Conservation (phyloP, 495 filamentous ascomycete species). For the Rostrohypoxylon terebratum region DNA sequence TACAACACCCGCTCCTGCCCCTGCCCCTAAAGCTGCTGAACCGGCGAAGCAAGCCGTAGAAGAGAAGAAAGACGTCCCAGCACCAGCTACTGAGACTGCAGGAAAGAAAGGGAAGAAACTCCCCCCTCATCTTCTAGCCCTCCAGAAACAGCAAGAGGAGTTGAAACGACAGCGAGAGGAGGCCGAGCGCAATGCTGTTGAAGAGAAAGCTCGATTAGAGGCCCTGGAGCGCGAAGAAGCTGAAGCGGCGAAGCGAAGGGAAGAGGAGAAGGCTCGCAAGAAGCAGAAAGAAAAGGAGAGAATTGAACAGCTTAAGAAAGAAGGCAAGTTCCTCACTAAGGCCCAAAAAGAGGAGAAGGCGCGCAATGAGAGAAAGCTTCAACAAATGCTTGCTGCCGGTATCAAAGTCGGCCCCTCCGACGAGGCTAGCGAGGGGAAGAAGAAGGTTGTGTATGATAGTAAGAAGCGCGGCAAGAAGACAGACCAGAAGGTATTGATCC, state of each 20-base stretch:
- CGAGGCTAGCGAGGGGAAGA: conserved; percentile 73
- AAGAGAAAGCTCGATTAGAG: conserved; percentile 77
- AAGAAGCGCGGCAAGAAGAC: conserved; percentile 79
- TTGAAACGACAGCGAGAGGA: conserved; percentile 81
- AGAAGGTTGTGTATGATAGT: conserved; percentile 76
- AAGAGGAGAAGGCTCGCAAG: conserved; percentile 80
- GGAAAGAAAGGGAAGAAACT: conserved; percentile 93
- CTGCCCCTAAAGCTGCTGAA: conserved; percentile 61
- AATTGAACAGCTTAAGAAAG: conserved; percentile 93
- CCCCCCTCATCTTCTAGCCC: conserved; percentile 78
- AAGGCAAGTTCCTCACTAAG: conserved; percentile 95
- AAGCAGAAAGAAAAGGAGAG: conserved; percentile 97
- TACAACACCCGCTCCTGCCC: conserved; percentile 56
- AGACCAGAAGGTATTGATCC: conserved; percentile 73
- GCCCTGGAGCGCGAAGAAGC: conserved; percentile 72
- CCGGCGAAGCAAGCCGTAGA: conserved; percentile 59
- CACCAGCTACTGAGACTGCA: conserved; percentile 61
- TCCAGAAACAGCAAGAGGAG: conserved; percentile 94
- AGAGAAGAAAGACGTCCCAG: conserved; percentile 59
- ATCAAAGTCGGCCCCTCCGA: conserved; percentile 82
- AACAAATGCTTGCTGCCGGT: conserved; percentile 94
- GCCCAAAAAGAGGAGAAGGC: conserved; percentile 90
- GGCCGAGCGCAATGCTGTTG: conserved; percentile 71
- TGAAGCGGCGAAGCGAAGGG: conserved; percentile 64
- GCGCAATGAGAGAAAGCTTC: conserved; percentile 83